Percentiles rank a stretch among this genome's conserved stretches.
phyloP scores from a whole-genome alignment of 139 green algal species.

The Desmodesmus armatus region DNA sequence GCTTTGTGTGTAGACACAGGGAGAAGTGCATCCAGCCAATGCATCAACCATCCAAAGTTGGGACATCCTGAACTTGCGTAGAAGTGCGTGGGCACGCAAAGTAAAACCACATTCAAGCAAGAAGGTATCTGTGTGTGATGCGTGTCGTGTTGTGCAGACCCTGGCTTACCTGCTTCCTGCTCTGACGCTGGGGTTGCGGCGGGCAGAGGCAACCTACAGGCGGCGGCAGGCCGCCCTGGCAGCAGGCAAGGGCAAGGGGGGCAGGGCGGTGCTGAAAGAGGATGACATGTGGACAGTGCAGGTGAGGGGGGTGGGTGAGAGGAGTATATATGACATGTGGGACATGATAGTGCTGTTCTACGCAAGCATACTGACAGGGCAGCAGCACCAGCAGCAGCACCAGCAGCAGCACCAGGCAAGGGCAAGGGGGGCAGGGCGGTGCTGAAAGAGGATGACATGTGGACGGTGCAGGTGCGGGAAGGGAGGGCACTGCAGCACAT shows the following conservation, averaged over 20 bases:
- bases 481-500: background rate
- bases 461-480: slow-evolving; percentile 21
- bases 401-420: background rate
- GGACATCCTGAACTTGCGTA: too few species aligned
- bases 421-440: background rate
- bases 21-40: too few species aligned
- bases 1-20: too few species aligned
- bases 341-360: background rate
- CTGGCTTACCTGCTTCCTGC: slow-evolving; percentile 94
- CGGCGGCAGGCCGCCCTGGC: slow-evolving; percentile 15
- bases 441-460: slow-evolving; percentile 23
- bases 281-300: slow-evolving; percentile 15
- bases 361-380: background rate
- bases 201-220: slow-evolving; percentile 56
- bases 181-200: slow-evolving; percentile 72
- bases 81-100: too few species aligned
- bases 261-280: slow-evolving; percentile 30
- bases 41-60: too few species aligned
- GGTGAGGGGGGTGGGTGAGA: background rate
- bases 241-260: background rate
- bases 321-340: background rate
- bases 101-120: too few species aligned
- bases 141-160: slow-evolving; percentile 70
- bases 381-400: background rate
- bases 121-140: background rate